Conservation (phyloP, 768 basidiomycete species). For the Tricholoma matsutake region DNA sequence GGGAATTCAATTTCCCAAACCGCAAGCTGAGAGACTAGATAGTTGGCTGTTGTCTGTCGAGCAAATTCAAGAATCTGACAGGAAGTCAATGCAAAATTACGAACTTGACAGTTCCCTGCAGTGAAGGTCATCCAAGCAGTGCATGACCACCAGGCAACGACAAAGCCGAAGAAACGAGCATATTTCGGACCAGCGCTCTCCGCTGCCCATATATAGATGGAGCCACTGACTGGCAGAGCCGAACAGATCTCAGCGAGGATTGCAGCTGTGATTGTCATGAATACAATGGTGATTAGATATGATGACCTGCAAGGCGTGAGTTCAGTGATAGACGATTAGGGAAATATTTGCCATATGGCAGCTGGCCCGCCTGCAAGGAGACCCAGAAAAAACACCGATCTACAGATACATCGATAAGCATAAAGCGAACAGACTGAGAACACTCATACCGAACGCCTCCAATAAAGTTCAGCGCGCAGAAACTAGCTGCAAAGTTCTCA, state of each 20-base stretch:
- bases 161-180: constrained; percentile 82
- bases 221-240: constrained; percentile 81
- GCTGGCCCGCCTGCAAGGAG: constrained; percentile 83
- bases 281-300: constrained; percentile 75
- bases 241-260: constrained; percentile 91
- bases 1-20: constrained; percentile 84
- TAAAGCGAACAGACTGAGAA: not conserved
- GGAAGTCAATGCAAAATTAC: constrained; percentile 12
- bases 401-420: constrained; percentile 23
- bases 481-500: constrained; percentile 86
- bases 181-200: constrained; percentile 89
- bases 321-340: not conserved
- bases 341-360: constrained; percentile 63
- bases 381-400: constrained; percentile 78
- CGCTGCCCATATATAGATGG: constrained; percentile 94
- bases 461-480: constrained; percentile 88
- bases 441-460: constrained; percentile 69
- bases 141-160: constrained; percentile 91
- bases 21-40: constrained; percentile 78
- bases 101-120: constrained; percentile 83
- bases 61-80: not conserved
- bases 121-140: constrained; percentile 97
- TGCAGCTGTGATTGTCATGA: constrained; percentile 86
- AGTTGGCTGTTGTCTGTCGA: constrained; percentile 79
- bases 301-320: constrained; percentile 62